Evolutionary conservation across 78 protist genomes (phyloP).

Genomic region (Mantamonas sphyraenae): DNA sequence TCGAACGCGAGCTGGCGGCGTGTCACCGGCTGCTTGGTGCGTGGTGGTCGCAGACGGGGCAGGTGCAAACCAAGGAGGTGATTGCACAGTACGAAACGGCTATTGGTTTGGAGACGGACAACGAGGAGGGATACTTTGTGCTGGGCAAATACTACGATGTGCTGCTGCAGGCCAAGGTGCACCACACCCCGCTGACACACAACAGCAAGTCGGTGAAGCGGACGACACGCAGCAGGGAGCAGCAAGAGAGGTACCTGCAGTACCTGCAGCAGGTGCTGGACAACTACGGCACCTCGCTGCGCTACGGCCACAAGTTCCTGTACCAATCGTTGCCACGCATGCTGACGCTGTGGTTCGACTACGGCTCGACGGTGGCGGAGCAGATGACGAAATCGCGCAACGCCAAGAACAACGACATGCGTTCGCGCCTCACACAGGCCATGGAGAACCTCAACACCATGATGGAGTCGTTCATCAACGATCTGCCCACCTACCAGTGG

Average conservation of each 20-base stretch:
- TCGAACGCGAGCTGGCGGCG: too few relatives aligned
- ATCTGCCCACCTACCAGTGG: constrained; percentile 47
- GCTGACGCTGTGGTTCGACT: constrained; percentile 59
- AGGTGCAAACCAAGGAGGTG: not conserved
- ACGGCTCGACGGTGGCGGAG: constrained; percentile 18
- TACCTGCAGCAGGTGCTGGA: constrained; percentile 5
- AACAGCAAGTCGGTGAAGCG: constrained; percentile 6
- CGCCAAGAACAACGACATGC: not conserved
- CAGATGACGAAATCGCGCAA: not conserved
- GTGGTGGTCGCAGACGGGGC: constrained; percentile 12
- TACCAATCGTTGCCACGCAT: constrained; percentile 57
- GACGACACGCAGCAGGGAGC: not conserved
- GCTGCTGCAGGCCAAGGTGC: not conserved
- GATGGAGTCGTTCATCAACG: not conserved
- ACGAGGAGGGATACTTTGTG: constrained; percentile 58
- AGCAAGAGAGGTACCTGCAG: not conserved
- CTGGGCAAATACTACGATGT: constrained; percentile 49
- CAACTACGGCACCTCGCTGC: constrained; percentile 34
- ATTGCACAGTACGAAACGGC: not conserved
- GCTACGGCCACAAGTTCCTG: constrained; percentile 25
- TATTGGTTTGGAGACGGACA: not conserved
- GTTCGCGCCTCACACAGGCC: not conserved
- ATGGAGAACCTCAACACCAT: not conserved
- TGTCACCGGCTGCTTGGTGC: not conserved
- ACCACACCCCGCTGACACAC: constrained; percentile 7